Percentiles rank a stretch among this genome's conserved stretches.
These are phyloP conservation scores for Lachancea mirantina DNA, from an alignment of 805 yeast genomes.

Conservation along the genomic window DNA sequence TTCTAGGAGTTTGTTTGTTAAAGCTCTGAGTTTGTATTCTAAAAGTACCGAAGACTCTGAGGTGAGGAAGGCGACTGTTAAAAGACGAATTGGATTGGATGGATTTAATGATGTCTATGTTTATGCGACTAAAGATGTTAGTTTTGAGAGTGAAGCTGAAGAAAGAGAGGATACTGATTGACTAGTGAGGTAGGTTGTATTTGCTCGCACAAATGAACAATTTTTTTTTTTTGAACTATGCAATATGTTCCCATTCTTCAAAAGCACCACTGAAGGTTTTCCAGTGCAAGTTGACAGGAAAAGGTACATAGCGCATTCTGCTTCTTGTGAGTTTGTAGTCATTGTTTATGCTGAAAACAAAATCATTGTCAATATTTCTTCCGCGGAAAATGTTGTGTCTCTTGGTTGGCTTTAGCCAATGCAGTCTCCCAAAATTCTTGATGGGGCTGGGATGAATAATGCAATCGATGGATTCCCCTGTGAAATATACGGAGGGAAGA, in stretches of 20 bases:
- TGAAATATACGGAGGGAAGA: conserved; percentile 21
- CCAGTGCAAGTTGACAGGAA: conserved; percentile 22
- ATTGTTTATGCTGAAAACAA: conserved; percentile 14
- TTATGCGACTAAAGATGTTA: conserved; percentile 38
- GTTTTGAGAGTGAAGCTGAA: conserved; percentile 32
- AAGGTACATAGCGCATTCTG: conserved; percentile 23
- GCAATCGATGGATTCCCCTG: conserved; percentile 23
- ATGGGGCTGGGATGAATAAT: conserved; percentile 23
- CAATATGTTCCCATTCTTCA: conserved; percentile 23
- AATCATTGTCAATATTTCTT: conserved; percentile 20
- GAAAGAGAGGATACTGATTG: conserved; percentile 8
- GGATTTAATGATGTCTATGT: conserved; percentile 35
- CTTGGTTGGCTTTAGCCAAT: conserved; percentile 28
- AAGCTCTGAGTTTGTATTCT: conserved; percentile 36
- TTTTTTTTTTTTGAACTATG: conserved; percentile 1
- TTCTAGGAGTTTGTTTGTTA: conserved; percentile 52
- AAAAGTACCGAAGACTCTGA: conserved; percentile 19
- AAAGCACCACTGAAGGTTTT: conserved; percentile 22
- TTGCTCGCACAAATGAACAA: no score
- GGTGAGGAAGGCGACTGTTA: conserved; percentile 20
- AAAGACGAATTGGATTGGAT: conserved; percentile 22
- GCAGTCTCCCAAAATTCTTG: conserved; percentile 27
- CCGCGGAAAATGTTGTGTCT: conserved; percentile 22
- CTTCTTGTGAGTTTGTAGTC: conserved; percentile 19
- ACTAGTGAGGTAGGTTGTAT: no score